Percentiles rank a stretch among this genome's conserved stretches.
These are phyloP conservation scores for Peronospora farinosa DNA, from an alignment of 352 stramenopile genomes.

Conservation along the genomic window DNA sequence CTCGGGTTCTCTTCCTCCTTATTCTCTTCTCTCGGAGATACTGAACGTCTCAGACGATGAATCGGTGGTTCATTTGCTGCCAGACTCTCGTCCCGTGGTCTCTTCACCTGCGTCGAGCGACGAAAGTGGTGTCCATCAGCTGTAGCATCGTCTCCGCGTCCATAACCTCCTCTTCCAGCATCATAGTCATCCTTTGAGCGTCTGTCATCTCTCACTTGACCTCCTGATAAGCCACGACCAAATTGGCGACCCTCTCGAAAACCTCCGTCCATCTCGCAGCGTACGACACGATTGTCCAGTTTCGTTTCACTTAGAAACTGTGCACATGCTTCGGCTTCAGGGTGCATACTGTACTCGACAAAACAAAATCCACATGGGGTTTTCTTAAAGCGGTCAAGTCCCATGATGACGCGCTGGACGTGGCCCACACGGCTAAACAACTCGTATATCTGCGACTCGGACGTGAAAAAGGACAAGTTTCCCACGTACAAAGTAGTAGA, in stretches of 20 bases:
- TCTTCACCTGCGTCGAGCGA: slow-evolving; percentile 48
- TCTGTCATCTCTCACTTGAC: slow-evolving; percentile 80
- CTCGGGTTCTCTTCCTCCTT: slow-evolving; percentile 29
- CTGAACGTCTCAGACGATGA: slow-evolving; percentile 19
- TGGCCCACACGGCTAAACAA: slow-evolving; percentile 91
- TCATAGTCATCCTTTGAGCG: slow-evolving; percentile 85
- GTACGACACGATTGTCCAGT: slow-evolving; percentile 83
- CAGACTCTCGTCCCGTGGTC: slow-evolving; percentile 48
- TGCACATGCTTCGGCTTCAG: slow-evolving; percentile 62
- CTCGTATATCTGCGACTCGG: slow-evolving; percentile 91
- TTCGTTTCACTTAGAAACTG: slow-evolving; percentile 86
- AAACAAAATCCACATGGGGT: slow-evolving; percentile 98
- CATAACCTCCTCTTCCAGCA: slow-evolving; percentile 69
- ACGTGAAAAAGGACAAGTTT: slow-evolving; percentile 97
- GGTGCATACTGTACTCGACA: slow-evolving; percentile 86
- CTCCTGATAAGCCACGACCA: slow-evolving; percentile 69
- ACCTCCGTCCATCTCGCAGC: slow-evolving; percentile 84
- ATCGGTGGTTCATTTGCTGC: slow-evolving; percentile 33
- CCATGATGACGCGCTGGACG: slow-evolving; percentile 92
- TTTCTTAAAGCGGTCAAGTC: slow-evolving; percentile 92
- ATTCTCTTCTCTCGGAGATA: slow-evolving; percentile 14
- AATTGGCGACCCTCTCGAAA: slow-evolving; percentile 85
- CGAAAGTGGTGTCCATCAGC: slow-evolving; percentile 65
- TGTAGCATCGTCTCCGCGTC: slow-evolving; percentile 50
- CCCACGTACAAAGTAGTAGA: slow-evolving; percentile 94